A percentile compares a stretch with the other conserved stretches of the same genome.
phyloP scores from a whole-genome alignment of 2,329 filamentous ascomycete species.

The Alternaria tenuissima region DNA sequence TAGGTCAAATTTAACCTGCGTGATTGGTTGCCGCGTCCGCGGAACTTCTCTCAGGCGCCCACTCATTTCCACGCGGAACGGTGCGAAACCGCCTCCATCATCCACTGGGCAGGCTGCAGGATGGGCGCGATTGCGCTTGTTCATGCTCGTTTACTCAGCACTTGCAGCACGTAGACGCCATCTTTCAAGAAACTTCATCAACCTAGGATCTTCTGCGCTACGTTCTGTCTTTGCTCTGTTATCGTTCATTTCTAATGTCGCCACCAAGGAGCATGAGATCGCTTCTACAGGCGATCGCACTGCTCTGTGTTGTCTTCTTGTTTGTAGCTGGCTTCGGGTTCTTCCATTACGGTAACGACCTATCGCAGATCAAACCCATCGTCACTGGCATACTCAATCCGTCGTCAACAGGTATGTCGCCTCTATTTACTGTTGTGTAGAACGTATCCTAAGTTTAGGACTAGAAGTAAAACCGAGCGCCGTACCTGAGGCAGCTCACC shows the following conservation, averaged over 20 bases:
- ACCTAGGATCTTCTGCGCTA: not conserved
- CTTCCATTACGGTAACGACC: conserved; percentile 16
- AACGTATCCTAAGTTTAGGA: not conserved
- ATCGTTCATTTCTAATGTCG: conserved; percentile 12
- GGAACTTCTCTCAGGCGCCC: not conserved
- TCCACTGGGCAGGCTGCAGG: not conserved
- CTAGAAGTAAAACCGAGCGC: conserved; percentile 5
- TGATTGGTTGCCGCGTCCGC: not conserved
- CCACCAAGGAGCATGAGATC: conserved; percentile 19
- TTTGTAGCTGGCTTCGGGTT: conserved; percentile 20
- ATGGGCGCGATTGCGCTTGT: not conserved
- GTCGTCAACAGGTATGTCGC: conserved; percentile 5
- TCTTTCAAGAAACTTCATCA: not conserved
- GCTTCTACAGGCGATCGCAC: conserved; percentile 20
- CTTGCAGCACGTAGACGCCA: not conserved
- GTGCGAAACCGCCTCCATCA: not conserved
- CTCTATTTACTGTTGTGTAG: not conserved
- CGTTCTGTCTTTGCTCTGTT: not conserved
- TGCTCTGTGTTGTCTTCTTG: conserved; percentile 20
- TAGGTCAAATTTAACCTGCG: not conserved
- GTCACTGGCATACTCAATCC: conserved; percentile 8
- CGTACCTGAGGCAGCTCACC: not conserved
- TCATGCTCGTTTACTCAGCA: not conserved
- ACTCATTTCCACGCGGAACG: not conserved
- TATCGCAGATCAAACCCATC: conserved; percentile 9